Percentiles rank a stretch among this genome's conserved stretches.
Conservation (phyloP, 2,329 filamentous ascomycete species). For the Colletotrichum orchidophilum region DNA sequence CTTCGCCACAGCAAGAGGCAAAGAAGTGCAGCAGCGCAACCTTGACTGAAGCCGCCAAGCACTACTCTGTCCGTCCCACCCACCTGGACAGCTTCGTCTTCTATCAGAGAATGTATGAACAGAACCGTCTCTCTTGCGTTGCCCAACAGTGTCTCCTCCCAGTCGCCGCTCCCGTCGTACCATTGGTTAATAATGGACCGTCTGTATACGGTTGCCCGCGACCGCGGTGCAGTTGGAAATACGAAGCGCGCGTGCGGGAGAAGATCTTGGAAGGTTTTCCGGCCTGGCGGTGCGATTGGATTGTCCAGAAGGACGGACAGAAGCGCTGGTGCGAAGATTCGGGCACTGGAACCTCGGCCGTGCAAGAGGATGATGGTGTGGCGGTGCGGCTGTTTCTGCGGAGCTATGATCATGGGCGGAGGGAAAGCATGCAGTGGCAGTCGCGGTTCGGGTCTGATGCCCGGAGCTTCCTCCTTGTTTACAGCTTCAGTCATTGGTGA, state of each 20-base stretch:
- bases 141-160: slow-evolving; percentile 43
- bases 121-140: slow-evolving; percentile 48
- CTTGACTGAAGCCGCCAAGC: slow-evolving; percentile 63
- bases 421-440: slow-evolving; percentile 38
- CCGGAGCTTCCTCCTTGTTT: background rate
- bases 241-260: slow-evolving; percentile 58
- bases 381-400: slow-evolving; percentile 44
- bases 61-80: slow-evolving; percentile 51
- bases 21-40: slow-evolving; percentile 57
- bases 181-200: slow-evolving; percentile 46
- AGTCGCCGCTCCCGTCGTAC: slow-evolving; percentile 48
- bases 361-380: slow-evolving; percentile 60
- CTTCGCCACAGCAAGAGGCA: slow-evolving; percentile 55
- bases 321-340: slow-evolving; percentile 51
- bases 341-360: slow-evolving; percentile 55
- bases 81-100: slow-evolving; percentile 46
- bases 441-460: background rate
- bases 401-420: slow-evolving; percentile 35
- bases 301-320: slow-evolving; percentile 41
- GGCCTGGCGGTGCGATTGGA: background rate
- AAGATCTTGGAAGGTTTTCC: slow-evolving; percentile 40
- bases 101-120: slow-evolving; percentile 50
- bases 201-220: slow-evolving; percentile 44
- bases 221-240: slow-evolving; percentile 58
- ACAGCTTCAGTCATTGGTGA: background rate